Evolutionary conservation across 495 filamentous ascomycete genomes (phyloP), one percentile per base, ranked within the genome.

Genomic region (Aspergillus sclerotioniger): DNA sequence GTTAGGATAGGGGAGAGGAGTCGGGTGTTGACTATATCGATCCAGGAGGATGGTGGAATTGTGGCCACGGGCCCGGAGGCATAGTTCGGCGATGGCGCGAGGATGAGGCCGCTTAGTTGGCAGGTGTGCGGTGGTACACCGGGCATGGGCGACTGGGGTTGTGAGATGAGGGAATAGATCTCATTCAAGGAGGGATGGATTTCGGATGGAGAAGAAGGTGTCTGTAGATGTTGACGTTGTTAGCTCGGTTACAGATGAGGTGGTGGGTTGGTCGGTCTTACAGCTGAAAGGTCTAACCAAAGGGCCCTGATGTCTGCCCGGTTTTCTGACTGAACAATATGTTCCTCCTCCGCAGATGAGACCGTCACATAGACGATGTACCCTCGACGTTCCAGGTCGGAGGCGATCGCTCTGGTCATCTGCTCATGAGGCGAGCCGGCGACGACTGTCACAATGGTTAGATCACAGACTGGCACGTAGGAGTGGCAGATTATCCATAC

Each of bases 291-390:
- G 68, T 98, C 92, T 51, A 98, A 76, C 73, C 85, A 85, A 54
- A 98, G 73, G 6, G 94, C 82, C 58, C 84, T 80, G 62, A 98
- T 89, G 70, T 98, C 94, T 1, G 81, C 78, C 53, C 91, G 80
- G 16, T 87, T 82, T 65, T 95, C 82, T 37, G 82, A 80, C 51
- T 89, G 85, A 28, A 98, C 85, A 33, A 86, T 71, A 13, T 88
- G 80, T 62, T 98, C 95, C 60, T 98, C 95, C 49, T 94, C 88
- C 45, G 82, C 69, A 8, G 83, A 88, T 56, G 81, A 87, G 58
- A 90, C 91, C 0, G 94, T 88, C 50, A 98, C 77, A 65, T 90
- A 98, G 20, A 98, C 92, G 47, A 98, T 90, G 67, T 96, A 98
- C 13, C 95, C 95, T 51, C 92, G 84, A 51, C 91, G 82, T 70